Conservation (phyloP, 306 rosid species). For the Dryas octopetala region DNA sequence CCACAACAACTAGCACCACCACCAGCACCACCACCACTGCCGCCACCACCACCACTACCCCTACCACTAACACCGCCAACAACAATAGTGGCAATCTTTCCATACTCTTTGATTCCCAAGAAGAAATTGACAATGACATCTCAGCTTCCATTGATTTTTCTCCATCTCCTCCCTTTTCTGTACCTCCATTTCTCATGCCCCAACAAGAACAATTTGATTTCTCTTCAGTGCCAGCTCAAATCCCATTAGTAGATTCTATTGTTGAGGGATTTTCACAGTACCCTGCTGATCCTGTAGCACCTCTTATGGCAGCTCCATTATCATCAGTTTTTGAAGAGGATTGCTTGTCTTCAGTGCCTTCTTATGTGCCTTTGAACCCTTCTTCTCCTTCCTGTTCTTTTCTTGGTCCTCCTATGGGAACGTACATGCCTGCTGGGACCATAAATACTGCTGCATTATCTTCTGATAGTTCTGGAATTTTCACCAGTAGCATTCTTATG, state of each 20-base stretch:
- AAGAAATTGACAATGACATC: conserved; percentile 82
- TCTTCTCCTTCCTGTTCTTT: conserved; percentile 71
- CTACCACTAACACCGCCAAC: conserved; percentile 21
- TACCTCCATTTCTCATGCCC: conserved; percentile 44
- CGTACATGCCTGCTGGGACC: conserved; percentile 58
- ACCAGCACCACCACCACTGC: conserved; percentile 26
- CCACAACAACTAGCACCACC: conserved; percentile 27
- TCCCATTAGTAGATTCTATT: conserved; percentile 46
- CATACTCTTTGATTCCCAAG: conserved; percentile 67
- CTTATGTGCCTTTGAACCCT: conserved; percentile 65
- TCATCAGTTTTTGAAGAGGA: conserved; percentile 69
- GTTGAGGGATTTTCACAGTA: conserved; percentile 63
- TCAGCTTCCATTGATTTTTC: conserved; percentile 92
- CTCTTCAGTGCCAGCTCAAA: conserved; percentile 50
- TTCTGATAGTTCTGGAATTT: conserved; percentile 60
- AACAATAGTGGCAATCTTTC: conserved; percentile 48
- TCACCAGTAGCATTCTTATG: conserved; percentile 52
- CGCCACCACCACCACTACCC: conserved; percentile 28
- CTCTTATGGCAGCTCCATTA: conserved; percentile 49
- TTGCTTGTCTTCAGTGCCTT: conserved; percentile 76
- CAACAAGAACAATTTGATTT: conserved; percentile 61
- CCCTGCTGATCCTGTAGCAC: conserved; percentile 34
- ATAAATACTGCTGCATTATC: conserved; percentile 51
- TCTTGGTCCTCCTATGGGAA: conserved; percentile 49
- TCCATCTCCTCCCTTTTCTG: conserved; percentile 52